Percentiles rank a stretch among this genome's conserved stretches.
phyloP scores from a whole-genome alignment of 306 rosid species.

The Quillaja saponaria region DNA sequence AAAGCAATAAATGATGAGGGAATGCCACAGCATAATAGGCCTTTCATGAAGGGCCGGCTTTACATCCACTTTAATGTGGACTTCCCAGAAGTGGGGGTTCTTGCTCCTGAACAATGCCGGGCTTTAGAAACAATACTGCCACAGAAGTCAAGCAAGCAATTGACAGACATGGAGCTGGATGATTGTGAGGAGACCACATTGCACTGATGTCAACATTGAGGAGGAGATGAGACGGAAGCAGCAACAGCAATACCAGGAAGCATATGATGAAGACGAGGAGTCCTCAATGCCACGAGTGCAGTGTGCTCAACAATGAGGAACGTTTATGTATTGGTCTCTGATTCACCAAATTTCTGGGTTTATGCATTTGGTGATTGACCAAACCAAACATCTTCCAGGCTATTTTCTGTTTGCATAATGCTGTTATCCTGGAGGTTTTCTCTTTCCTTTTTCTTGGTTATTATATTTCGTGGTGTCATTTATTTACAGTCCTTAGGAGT shows the following conservation, averaged over 20 bases:
- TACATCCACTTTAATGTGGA: conserved; percentile 58
- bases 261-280: conserved; percentile 65
- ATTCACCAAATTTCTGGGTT: background rate
- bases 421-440: background rate
- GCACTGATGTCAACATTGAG: conserved; percentile 62
- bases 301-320: conserved; percentile 66
- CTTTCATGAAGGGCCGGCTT: conserved; percentile 65
- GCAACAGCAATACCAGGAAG: conserved; percentile 51
- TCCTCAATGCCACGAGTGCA: conserved; percentile 52
- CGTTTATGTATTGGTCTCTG: background rate
- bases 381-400: background rate
- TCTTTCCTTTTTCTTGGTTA: background rate
- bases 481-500: background rate
- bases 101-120: conserved; percentile 49
- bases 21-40: conserved; percentile 64
- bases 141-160: conserved; percentile 37
- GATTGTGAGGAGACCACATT: conserved; percentile 64
- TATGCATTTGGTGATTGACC: too few species aligned
- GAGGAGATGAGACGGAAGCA: conserved; percentile 62
- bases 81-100: conserved; percentile 58
- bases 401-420: background rate
- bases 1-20: conserved; percentile 79
- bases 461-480: background rate
- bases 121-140: conserved; percentile 45
- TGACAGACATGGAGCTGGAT: conserved; percentile 61